Evolutionary conservation across 2,329 filamentous ascomycete species (phyloP), one percentile per base, ranked within the genome.

Genomic region (Tolypocladium endophyticum): DNA sequence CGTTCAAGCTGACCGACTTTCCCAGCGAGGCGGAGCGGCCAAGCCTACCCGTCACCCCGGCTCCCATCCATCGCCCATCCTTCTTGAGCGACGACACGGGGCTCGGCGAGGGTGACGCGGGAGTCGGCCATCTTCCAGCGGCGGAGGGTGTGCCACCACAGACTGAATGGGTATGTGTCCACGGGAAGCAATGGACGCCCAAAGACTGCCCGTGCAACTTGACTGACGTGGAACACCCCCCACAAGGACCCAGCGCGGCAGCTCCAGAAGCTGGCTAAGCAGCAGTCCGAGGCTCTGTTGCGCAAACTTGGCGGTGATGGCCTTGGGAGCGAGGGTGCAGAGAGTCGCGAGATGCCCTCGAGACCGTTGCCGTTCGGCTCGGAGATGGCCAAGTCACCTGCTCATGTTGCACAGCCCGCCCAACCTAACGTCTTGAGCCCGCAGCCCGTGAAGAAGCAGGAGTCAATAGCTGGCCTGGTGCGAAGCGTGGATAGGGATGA

Each of bases 81-180:
- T 89, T 88, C 71, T 90, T 86, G 87, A 72, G 72, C 64, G 75
- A 75, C 62, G 72, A 71, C 54, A 67, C 71, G 55, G 73, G 73
- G 58, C 66, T 72, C 59, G 72, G 70, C 63, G 77, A 78, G 33
- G 83, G 83, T 61, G 79, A 79, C 59, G 78, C 84, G 57, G 74
- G 77, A 63, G 55, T 28, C 33, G 81, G 80, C 63, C 78, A 81
- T 68, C 79, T 96, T 65, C 90, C 90, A 62, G 78, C 79, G 64
- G 92, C 92, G 56, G 84, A 90, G 71, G 92, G 91, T 57, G 92
- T 96, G 64, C 92, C 92, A 63, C 81, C 85, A 73, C 92, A 96
- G 81, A 82, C 85, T 71, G 90, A 96, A 74, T 97, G 93, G 93
- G 92, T 96, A 91, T 88, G 90, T 90, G 81, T 81, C 75, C 81